Evolutionary conservation across 805 yeast genomes (phyloP).

Genomic region (Middelhovenomyces tepae): DNA sequence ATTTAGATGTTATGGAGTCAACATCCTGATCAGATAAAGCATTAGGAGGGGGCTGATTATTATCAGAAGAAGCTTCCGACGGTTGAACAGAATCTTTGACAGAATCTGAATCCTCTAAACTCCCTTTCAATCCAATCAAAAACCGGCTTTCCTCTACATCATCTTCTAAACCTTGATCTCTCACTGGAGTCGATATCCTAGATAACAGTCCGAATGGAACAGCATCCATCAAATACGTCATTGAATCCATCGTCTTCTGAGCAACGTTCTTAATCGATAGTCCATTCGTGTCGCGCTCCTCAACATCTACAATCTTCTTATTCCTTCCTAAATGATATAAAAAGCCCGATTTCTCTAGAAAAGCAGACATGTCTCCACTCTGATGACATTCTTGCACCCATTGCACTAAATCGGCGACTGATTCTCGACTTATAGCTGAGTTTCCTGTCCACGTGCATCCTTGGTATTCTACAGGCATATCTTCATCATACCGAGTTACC

Average conservation of each 20-base stretch:
- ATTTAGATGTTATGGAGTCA: background rate
- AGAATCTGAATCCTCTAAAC: slow-evolving; percentile 14
- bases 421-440: slow-evolving; percentile 4
- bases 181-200: background rate
- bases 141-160: slow-evolving; percentile 8
- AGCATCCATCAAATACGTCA: background rate
- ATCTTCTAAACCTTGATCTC: background rate
- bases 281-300: background rate
- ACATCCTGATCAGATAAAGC: slow-evolving; percentile 1
- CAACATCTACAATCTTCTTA: background rate
- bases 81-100: too few species aligned
- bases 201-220: background rate
- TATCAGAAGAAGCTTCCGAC: too few species aligned
- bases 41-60: background rate
- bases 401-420: slow-evolving; percentile 13
- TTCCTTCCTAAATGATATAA: slow-evolving; percentile 12
- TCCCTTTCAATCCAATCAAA: slow-evolving; percentile 16
- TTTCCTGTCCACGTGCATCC: slow-evolving; percentile 17
- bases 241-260: background rate
- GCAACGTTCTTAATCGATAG: background rate
- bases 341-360: slow-evolving; percentile 16
- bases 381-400: slow-evolving; percentile 19
- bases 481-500: slow-evolving; percentile 13
- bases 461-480: slow-evolving; percentile 8
- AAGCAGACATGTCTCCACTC: slow-evolving; percentile 15